These are phyloP conservation scores for Groenewaldozyma salmanticensis DNA, from an alignment of 805 yeast genomes.

Conservation along the genomic window DNA sequence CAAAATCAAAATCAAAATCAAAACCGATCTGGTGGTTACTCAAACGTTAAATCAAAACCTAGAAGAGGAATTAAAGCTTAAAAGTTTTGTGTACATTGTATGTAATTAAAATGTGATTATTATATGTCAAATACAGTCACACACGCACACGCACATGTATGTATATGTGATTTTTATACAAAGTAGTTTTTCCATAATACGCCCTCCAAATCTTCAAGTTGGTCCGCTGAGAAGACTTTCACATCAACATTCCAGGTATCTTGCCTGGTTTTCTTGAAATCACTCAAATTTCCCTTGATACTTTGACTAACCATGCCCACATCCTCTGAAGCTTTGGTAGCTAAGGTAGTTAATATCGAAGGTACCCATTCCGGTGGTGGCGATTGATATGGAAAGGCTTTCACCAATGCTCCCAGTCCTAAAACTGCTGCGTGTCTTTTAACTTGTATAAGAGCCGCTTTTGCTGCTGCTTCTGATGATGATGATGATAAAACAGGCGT, in stretches of 20 bases:
- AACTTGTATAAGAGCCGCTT: constrained; percentile 12
- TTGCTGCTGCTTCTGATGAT: constrained; percentile 6
- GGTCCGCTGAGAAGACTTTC: constrained; percentile 60
- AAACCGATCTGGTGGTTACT: too few relatives aligned
- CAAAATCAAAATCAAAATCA: too few relatives aligned
- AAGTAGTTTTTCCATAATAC: constrained; percentile 89
- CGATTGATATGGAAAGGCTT: constrained; percentile 81
- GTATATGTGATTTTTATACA: too few relatives aligned
- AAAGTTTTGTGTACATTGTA: too few relatives aligned
- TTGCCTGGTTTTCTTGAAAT: constrained; percentile 82
- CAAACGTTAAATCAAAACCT: too few relatives aligned
- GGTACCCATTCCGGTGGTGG: constrained; percentile 95
- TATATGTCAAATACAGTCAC: too few relatives aligned
- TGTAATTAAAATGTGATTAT: too few relatives aligned
- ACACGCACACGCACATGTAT: too few relatives aligned
- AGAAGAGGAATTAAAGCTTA: too few relatives aligned
- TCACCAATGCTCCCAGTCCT: constrained; percentile 79
- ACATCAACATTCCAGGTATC: constrained; percentile 95
- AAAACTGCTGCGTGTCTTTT: constrained; percentile 75
- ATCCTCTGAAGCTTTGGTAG: constrained; percentile 59
- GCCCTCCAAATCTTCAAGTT: constrained; percentile 87
- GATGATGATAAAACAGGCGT: constrained; percentile 4
- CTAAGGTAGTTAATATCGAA: constrained; percentile 52
- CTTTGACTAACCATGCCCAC: constrained; percentile 75
- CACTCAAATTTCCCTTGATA: constrained; percentile 71